Evolutionary conservation across 176 grass and related monocot species (phyloP).

Genomic region (Tuctoria greenei): DNA sequence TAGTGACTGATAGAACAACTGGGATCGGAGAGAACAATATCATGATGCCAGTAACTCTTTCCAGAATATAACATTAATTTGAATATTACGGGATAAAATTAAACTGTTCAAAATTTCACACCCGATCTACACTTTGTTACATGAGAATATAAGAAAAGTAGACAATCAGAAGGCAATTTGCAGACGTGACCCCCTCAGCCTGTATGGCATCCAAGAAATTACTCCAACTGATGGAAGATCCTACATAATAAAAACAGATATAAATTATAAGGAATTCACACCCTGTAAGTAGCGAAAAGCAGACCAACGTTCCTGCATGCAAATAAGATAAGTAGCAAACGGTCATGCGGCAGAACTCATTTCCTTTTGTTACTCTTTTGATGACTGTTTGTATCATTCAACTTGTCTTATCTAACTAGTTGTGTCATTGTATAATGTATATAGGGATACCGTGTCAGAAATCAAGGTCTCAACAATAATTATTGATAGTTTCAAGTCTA

Average conservation of each 20-base stretch:
- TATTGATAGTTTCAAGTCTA: background rate
- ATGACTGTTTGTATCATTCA: background rate
- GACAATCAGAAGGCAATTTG: constrained; percentile 6
- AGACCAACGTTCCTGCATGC: background rate
- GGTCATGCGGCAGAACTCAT: background rate
- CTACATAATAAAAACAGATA: background rate
- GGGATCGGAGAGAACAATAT: background rate
- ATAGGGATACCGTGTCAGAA: background rate
- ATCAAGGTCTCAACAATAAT: background rate
- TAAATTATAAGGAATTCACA: background rate
- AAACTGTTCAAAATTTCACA: constrained; percentile 14
- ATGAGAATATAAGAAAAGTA: constrained; percentile 17
- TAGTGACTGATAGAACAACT: background rate
- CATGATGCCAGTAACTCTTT: background rate
- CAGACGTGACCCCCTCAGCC: background rate
- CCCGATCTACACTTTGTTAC: constrained; percentile 44
- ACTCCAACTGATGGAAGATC: constrained; percentile 9
- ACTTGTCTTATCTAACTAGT: background rate
- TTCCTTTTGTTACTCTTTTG: background rate
- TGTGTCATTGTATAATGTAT: background rate
- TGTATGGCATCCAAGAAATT: background rate
- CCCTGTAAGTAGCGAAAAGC: background rate
- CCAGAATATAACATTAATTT: constrained; percentile 9
- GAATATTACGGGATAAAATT: background rate
- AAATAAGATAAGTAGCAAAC: background rate